Base-by-base conservation (phyloP, 106 monocot species). In the Dendrobium catenatum region DNA sequence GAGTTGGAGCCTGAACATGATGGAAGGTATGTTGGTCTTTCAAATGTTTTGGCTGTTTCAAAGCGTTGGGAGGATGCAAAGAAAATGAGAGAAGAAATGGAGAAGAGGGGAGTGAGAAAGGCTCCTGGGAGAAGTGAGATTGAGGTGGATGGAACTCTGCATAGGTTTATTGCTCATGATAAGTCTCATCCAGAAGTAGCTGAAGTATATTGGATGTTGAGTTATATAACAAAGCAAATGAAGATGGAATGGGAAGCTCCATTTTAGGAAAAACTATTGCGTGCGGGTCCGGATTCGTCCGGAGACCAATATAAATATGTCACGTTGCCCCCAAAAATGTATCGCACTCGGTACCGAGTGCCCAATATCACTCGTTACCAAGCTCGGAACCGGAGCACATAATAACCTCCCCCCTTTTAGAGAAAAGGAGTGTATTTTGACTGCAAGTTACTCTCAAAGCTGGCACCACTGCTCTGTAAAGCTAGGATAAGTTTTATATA, bases 101-200 rank as follows among this genome's bases (percentile, higher is more conserved):
- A 89, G 83, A 89, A 70, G 82, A 86, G 85, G 80, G 89, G 93
- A 1, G 91, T 94, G 27, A 89, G 48, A 70, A 91, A 94, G 86
- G 81, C 75, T 6, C 85, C 91, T 3, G 91, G 94, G 7, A 86
- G 61, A 74, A 94, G 94, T 77, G 89, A 85, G 68, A 84, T 88
- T 47, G 94, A 91, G 83, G 85, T 88, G 70, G 83, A 79, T 20
- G 85, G 83, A 31, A 40, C 5, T 24, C 55, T 89, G 16, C 80
- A 82, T 66, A 82, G 85, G 18, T 94, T 94, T 85, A 88, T 80
- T 37, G 94, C 91, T 75, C 91, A 89, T 76, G 86, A 91, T 40
- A 88, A 68, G 75, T 42, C 70, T 13, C 94, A 94, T 82, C 88
- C 82, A 24, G 55, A 49, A 22, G 85, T 86, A 4, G 20, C 0